Base-by-base conservation (phyloP, 2,329 filamentous ascomycete species). In the Grosmannia serpens region DNA sequence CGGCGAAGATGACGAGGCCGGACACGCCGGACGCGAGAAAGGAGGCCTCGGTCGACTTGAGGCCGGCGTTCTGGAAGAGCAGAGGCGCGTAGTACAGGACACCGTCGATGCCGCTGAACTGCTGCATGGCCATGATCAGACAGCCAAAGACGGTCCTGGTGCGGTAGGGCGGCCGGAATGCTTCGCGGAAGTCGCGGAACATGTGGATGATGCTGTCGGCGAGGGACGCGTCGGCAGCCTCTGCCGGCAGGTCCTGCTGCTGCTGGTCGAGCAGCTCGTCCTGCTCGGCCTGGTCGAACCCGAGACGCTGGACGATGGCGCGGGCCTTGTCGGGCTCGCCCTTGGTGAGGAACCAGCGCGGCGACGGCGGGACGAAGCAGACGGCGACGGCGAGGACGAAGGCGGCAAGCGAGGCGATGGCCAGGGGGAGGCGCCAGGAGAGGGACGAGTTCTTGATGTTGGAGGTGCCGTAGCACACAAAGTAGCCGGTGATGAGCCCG, bases 81-180 rank as follows among this genome's bases (percentile, higher is more conserved):
- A 80, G 71, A 0, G 84, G 83, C 0, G 82, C 80, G 58, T 86
- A 86, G 61, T 82, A 84, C 2, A 85, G 70, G 0, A 85, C 76
- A 31, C 57, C 82, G 44, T 86, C 82, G 46, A 85, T 84, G 0
- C 83, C 82, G 22, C 73, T 77, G 13, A 85, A 71, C 53, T 85
- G 83, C 59, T 83, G 78, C 70, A 83, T 78, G 0, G 71, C 77
- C 72, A 85, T 75, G 26, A 85, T 68, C 59, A 84, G 84, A 8
- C 80, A 75, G 1, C 76, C 82, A 22, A 84, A 75, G 0, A 73
- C 65, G 1, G 78, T 80, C 2, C 77, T 73, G 1, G 67, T 66
- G 1, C 79, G 70, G 10, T 74, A 74, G 0, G 71, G 69, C 0
- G 66, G 59, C 1, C 70, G 69, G 53, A 75, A 71, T 0, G 69